These are phyloP conservation scores for Lasiosphaeria hispida DNA, from an alignment of 495 filamentous ascomycete species.

Conservation along the genomic window DNA sequence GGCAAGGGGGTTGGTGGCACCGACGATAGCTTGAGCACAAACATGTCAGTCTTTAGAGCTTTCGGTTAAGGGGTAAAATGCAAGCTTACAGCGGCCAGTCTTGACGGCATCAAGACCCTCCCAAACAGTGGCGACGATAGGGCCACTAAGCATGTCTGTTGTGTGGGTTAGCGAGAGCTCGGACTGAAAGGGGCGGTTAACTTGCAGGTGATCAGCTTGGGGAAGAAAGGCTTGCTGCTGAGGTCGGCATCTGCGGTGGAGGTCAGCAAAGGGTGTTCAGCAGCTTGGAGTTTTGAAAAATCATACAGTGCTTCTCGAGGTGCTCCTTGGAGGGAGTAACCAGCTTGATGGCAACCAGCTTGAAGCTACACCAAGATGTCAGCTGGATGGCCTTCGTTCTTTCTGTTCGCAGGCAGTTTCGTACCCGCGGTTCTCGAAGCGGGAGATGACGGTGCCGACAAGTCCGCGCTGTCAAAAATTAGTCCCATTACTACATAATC, in stretches of 20 bases:
- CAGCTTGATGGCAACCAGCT: constrained; percentile 97
- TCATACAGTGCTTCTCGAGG: constrained; percentile 89
- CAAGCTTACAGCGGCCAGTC: constrained; percentile 78
- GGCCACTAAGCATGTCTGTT: constrained; percentile 93
- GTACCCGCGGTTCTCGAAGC: constrained; percentile 93
- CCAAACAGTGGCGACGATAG: constrained; percentile 99
- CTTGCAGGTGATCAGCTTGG: constrained; percentile 81
- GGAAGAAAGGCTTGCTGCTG: constrained; percentile 91
- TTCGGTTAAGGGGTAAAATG: not conserved
- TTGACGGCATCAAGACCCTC: constrained; percentile 96
- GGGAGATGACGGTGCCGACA: constrained; percentile 90
- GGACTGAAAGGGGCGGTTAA: constrained; percentile 11
- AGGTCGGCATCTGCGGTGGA: constrained; percentile 69
- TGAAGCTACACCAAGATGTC: constrained; percentile 61
- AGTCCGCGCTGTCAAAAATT: constrained; percentile 74
- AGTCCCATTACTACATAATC: constrained; percentile 1
- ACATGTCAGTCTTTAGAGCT: constrained; percentile 24
- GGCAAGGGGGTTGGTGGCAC: constrained; percentile 95
- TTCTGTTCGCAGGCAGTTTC: constrained; percentile 25
- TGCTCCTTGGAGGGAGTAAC: constrained; percentile 80
- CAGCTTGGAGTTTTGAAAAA: not conserved
- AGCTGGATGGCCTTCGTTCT: constrained; percentile 14
- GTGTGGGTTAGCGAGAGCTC: constrained; percentile 26
- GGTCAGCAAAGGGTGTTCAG: constrained; percentile 31
- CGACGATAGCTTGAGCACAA: constrained; percentile 65